Base-by-base conservation (phyloP, 345 rosid genomes). In the Pelargonium nanum region DNA sequence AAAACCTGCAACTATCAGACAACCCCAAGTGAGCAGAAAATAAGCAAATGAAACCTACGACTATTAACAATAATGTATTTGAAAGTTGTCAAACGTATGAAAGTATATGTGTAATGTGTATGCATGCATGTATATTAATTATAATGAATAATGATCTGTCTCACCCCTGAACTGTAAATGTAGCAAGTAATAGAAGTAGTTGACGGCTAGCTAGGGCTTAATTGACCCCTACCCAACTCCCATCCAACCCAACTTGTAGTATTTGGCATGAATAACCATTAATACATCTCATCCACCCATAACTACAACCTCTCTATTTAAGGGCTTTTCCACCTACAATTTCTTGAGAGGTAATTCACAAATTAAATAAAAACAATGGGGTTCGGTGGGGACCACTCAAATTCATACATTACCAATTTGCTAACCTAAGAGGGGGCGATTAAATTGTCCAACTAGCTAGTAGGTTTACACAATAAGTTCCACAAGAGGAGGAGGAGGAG, bases 201-300 rank as follows among this genome's bases (percentile, higher is more conserved):
- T 25, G 61, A 63, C 44, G 59, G 72, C 66, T 57, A 48, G 48
- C 10, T 9, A 12, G 48, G 67, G 77, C 68, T 77, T 79, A 71
- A 81, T 78, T 71, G 80, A 76, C 56, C 44, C 71, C 21, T 57
- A 61, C 78, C 75, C 76, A 78, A 72, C 79, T 6, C 4, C 72
- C 79, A 72, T 72, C 85, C 72, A 70, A 75, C 76, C 60, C 59
- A 58, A 44, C 20, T 60, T 58, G 23, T 59, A 40, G 48, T 40
- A 40, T 40, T 40, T 44, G 25, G 62, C 76, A 69, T 70, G 82
- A 73, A 76, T 66, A 77, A 53, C 65, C 82, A 81, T 77, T 81
- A 64, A 78, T 56, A 22, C 60, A 54, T 24, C 62, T 73, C 55
- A 56, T 61, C 58, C 53, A 30, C 56, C 58, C 51, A 24, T 58